Conservation (phyloP, 1,284 basidiomycete species). For the Ustilago loliicola region DNA sequence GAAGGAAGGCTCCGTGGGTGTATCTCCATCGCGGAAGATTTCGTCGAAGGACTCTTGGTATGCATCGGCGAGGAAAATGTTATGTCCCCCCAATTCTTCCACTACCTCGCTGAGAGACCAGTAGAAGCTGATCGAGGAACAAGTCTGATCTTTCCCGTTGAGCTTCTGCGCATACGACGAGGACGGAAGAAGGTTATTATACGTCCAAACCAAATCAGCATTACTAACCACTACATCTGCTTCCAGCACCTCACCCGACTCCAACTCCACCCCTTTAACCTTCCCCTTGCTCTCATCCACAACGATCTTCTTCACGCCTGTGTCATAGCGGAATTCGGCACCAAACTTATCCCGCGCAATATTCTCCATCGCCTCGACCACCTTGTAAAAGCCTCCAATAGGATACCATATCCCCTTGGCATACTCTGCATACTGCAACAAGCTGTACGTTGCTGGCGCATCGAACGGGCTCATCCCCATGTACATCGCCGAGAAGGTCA, state of each 20-base stretch:
- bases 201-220: constrained; percentile 74
- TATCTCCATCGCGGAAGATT: constrained; percentile 73
- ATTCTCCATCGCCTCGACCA: constrained; percentile 72
- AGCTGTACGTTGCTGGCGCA: constrained; percentile 74
- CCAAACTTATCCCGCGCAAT: constrained; percentile 72
- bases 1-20: constrained; percentile 74
- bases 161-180: constrained; percentile 67
- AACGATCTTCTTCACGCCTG: constrained; percentile 71
- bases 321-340: constrained; percentile 72
- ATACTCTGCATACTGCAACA: constrained; percentile 75
- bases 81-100: constrained; percentile 73
- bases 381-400: constrained; percentile 73
- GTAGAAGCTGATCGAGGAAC: constrained; percentile 75
- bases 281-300: constrained; percentile 34
- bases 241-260: constrained; percentile 71
- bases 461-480: constrained; percentile 74
- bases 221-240: constrained; percentile 75
- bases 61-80: constrained; percentile 71
- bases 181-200: constrained; percentile 72
- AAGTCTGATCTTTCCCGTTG: constrained; percentile 70
- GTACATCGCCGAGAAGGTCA: constrained; percentile 49
- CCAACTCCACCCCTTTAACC: constrained; percentile 72
- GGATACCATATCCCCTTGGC: constrained; percentile 75
- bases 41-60: constrained; percentile 74
- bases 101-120: constrained; percentile 73